Conservation (phyloP, 2,329 filamentous ascomycete genomes). For the Huntiella decipiens region DNA sequence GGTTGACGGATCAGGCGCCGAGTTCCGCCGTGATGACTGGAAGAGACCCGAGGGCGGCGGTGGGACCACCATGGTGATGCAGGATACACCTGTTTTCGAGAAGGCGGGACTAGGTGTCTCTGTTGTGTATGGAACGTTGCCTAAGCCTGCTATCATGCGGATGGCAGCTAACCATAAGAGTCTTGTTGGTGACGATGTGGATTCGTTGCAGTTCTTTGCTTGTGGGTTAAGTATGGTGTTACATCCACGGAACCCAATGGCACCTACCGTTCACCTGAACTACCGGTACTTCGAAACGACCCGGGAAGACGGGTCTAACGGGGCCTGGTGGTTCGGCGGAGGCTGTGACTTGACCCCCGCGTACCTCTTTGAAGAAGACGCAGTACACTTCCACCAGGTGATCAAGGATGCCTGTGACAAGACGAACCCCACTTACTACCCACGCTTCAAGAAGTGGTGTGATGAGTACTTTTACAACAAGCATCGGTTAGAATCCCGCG, state of each 20-base stretch:
- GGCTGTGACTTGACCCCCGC: slow-evolving; percentile 83
- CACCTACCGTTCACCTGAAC: slow-evolving; percentile 92
- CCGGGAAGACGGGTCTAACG: slow-evolving; percentile 60
- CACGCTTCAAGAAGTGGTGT: slow-evolving; percentile 94
- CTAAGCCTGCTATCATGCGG: slow-evolving; percentile 69
- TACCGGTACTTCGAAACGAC: slow-evolving; percentile 98
- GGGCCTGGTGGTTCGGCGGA: slow-evolving; percentile 94
- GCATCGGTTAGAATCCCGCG: slow-evolving; percentile 71
- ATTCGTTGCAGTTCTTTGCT: slow-evolving; percentile 86
- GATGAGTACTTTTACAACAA: slow-evolving; percentile 94
- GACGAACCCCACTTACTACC: slow-evolving; percentile 82
- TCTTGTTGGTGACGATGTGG: slow-evolving; percentile 48
- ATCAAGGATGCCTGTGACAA: slow-evolving; percentile 87
- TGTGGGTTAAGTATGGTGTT: slow-evolving; percentile 83
- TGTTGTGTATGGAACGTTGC: slow-evolving; percentile 81
- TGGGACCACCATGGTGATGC: slow-evolving; percentile 83
- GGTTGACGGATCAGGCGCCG: slow-evolving; percentile 44
- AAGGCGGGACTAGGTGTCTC: slow-evolving; percentile 93
- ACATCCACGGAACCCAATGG: slow-evolving; percentile 89
- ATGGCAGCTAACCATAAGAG: slow-evolving; percentile 95
- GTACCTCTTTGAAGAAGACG: slow-evolving; percentile 94
- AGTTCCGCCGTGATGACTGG: slow-evolving; percentile 77
- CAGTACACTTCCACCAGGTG: slow-evolving; percentile 85
- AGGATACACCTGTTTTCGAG: slow-evolving; percentile 93
- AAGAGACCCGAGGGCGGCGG: slow-evolving; percentile 72